These are phyloP conservation scores for Candida maris DNA, from an alignment of 805 yeast species.

Conservation along the genomic window DNA sequence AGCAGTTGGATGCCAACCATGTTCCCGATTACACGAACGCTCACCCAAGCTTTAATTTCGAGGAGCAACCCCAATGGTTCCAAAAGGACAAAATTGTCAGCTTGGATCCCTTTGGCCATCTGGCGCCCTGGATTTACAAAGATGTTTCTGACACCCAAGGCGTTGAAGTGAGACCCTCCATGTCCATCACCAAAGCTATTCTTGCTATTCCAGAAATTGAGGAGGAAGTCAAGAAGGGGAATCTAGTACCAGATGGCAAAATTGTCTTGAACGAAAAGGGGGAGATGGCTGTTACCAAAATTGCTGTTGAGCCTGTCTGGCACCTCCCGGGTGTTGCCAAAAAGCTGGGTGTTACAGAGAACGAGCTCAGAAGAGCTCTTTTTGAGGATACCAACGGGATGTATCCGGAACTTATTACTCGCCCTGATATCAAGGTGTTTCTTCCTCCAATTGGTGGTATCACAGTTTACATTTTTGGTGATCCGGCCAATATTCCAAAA, in stretches of 20 bases:
- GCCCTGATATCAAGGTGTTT: slow-evolving; percentile 64
- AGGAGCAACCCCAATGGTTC: slow-evolving; percentile 55
- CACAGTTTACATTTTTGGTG: slow-evolving; percentile 64
- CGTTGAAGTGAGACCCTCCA: slow-evolving; percentile 60
- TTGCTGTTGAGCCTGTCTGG: slow-evolving; percentile 73
- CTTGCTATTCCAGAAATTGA: slow-evolving; percentile 57
- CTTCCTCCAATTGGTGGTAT: slow-evolving; percentile 69
- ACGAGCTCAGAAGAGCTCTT: slow-evolving; percentile 52
- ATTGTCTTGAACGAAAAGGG: slow-evolving; percentile 57
- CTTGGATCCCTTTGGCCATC: slow-evolving; percentile 64
- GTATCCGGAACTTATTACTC: slow-evolving; percentile 64
- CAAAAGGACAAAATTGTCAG: slow-evolving; percentile 55
- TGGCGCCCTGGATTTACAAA: slow-evolving; percentile 56
- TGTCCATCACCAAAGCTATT: slow-evolving; percentile 64
- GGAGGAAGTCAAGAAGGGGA: slow-evolving; percentile 52
- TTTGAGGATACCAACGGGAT: slow-evolving; percentile 70
- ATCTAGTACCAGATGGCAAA: slow-evolving; percentile 55
- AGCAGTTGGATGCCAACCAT: slow-evolving; percentile 50
- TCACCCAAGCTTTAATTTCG: slow-evolving; percentile 55
- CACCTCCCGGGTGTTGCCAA: slow-evolving; percentile 65
- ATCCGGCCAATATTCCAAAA: slow-evolving; percentile 51
- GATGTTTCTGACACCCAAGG: slow-evolving; percentile 42
- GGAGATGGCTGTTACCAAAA: slow-evolving; percentile 58
- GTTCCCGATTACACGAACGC: slow-evolving; percentile 60
- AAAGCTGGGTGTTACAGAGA: slow-evolving; percentile 55